Base-by-base conservation (phyloP, 2,329 filamentous ascomycete species). In the Colletotrichum scovillei region DNA sequence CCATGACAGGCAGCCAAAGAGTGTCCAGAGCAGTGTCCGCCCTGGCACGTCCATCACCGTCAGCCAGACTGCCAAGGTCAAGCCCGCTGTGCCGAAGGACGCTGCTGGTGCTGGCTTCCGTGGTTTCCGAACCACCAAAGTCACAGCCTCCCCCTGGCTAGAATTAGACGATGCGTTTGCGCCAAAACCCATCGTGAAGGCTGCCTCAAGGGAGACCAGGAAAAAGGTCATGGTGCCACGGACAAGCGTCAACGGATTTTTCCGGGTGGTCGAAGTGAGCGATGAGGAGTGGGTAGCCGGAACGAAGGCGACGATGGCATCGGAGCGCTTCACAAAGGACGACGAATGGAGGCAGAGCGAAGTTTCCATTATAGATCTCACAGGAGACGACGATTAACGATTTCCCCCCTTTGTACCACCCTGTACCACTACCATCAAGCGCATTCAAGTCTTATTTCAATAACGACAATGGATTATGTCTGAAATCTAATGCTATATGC, bases 241-340 rank as follows among this genome's bases (percentile, higher is more conserved):
- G 55, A 77, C 77, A 30, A 83, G 82, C 57, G 77, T 78, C 16
- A 77, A 77, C 6, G 85, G 85, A 3, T 87, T 85, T 77, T 83
- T 84, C 74, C 77, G 79, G 30, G 84, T 81, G 63, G 53, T 82
- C 22, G 80, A 82, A 19, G 75, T 81, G 46, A 73, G 67, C n/a
- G 79, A 79, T 19, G 79, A 79, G 26, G 78, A 81, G 80, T 76
- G 2, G 78, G 78, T 19, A 75, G 69, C 42, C 5, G 42, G 78
- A 9, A 60, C 70, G 22, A 59, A 66, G 65, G n/a, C 12, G 14
- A 28, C 26, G 14, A 24, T 22, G 16, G 16, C 42, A 8, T 19
- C 26, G 8, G 49, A 57, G 19, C 55, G 19, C 49, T 72, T 35
- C 2, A 22, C n/a, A 8, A 19, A 12, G 28, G 67, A 24, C 11